phyloP scores from a whole-genome alignment of 768 basidiomycete species.

The Hypholoma fasciculare region DNA sequence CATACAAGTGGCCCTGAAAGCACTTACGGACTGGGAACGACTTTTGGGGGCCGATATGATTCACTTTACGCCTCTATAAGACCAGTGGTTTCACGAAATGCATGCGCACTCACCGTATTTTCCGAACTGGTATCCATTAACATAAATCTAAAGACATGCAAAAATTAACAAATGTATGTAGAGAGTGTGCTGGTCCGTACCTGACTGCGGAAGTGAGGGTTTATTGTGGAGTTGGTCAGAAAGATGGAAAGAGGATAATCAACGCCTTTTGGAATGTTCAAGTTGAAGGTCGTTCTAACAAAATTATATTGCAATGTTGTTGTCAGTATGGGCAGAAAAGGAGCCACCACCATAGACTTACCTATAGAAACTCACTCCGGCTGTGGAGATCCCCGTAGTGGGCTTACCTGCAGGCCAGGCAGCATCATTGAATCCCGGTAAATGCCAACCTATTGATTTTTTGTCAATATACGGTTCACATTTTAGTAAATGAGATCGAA shows the following conservation, averaged over 20 bases:
- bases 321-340: background rate
- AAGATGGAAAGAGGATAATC: conserved; percentile 50
- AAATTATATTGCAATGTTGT: too few relatives aligned
- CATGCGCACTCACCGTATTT: conserved; percentile 35
- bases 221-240: conserved; percentile 43
- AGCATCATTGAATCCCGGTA: conserved; percentile 54
- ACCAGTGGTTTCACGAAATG: background rate
- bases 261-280: conserved; percentile 43
- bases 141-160: conserved; percentile 30
- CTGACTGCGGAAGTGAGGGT: conserved; percentile 43
- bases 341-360: conserved; percentile 6
- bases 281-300: conserved; percentile 38
- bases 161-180: background rate
- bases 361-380: conserved; percentile 53
- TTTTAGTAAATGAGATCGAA: conserved; percentile 1
- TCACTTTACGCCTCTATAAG: conserved; percentile 26
- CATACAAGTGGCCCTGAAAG: background rate
- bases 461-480: background rate
- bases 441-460: conserved; percentile 45
- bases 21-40: conserved; percentile 43
- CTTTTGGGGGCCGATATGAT: conserved; percentile 43
- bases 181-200: conserved; percentile 13
- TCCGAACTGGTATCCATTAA: conserved; percentile 47
- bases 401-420: conserved; percentile 44
- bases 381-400: conserved; percentile 36